phyloP scores from a whole-genome alignment of 176 grass and related monocot species.

The Hordeum marinum region DNA sequence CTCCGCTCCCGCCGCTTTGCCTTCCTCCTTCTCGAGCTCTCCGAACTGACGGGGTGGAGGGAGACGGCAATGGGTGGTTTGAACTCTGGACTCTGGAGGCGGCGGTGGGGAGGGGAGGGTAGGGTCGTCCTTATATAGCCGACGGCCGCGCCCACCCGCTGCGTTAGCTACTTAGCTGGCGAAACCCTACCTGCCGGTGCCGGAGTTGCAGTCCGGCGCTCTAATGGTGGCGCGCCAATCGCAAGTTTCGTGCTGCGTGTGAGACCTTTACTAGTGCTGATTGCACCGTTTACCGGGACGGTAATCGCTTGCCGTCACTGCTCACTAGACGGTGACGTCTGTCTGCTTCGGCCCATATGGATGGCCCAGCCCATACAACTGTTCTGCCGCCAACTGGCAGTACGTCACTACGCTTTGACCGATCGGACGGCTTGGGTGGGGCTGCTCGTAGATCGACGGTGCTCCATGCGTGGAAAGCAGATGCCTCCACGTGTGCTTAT shows the following conservation, averaged over 20 bases:
- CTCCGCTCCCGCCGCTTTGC: neutral
- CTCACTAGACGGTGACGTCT: neutral
- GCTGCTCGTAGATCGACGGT: neutral
- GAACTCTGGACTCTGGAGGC: neutral
- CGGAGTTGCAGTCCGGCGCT: neutral
- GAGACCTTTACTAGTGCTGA: neutral
- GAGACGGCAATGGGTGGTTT: neutral
- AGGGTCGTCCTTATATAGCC: neutral
- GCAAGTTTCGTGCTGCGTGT: neutral
- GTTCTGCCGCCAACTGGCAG: neutral
- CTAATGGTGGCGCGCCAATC: neutral
- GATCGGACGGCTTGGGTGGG: neutral
- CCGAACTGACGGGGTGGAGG: neutral
- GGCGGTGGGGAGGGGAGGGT: neutral
- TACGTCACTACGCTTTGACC: neutral
- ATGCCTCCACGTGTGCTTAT: too few relatives aligned
- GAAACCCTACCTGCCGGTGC: conserved; percentile 19
- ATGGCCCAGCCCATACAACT: neutral
- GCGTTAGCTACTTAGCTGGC: neutral
- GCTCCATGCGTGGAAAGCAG: neutral
- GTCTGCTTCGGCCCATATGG: neutral
- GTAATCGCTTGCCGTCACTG: neutral
- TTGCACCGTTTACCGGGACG: neutral
- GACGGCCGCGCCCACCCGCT: neutral
- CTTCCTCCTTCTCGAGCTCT: neutral